Percentiles rank a stretch among this genome's conserved stretches.
phyloP scores from a whole-genome alignment of 495 filamentous ascomycete genomes.

The Lophiostoma macrostomum region DNA sequence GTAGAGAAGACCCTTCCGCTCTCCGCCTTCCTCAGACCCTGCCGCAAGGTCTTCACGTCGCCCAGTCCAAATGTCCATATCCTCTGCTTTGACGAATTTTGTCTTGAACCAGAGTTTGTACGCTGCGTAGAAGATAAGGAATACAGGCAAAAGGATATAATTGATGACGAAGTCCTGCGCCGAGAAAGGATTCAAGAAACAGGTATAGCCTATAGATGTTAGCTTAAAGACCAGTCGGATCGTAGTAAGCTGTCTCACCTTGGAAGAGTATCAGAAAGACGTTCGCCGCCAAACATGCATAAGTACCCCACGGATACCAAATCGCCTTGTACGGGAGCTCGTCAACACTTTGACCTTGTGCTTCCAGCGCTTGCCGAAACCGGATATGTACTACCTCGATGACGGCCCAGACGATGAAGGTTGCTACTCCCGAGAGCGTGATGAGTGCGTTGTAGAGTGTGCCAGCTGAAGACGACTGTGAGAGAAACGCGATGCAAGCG shows the following conservation, averaged over 20 bases:
- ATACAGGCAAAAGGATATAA: slow-evolving; percentile 66
- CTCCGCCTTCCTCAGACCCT: slow-evolving; percentile 30
- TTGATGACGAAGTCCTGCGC: slow-evolving; percentile 61
- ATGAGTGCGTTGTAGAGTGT: slow-evolving; percentile 51
- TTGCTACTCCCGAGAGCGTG: slow-evolving; percentile 54
- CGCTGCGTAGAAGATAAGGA: slow-evolving; percentile 54
- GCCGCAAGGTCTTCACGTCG: slow-evolving; percentile 49
- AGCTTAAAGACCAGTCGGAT: slow-evolving; percentile 26
- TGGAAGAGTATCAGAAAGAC: slow-evolving; percentile 65
- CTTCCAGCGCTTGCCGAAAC: slow-evolving; percentile 56
- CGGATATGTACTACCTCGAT: slow-evolving; percentile 67
- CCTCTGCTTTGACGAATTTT: slow-evolving; percentile 47
- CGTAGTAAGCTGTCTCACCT: slow-evolving; percentile 47
- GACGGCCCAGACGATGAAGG: slow-evolving; percentile 65
- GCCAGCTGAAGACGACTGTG: slow-evolving; percentile 56
- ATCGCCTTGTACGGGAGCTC: slow-evolving; percentile 58
- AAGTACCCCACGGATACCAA: slow-evolving; percentile 62
- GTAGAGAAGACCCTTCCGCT: not conserved
- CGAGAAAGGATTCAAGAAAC: slow-evolving; percentile 55
- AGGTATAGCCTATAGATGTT: slow-evolving; percentile 42
- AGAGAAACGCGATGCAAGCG: slow-evolving; percentile 66
- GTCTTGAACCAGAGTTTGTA: slow-evolving; percentile 63
- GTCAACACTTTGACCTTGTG: slow-evolving; percentile 47
- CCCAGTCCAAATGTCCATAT: slow-evolving; percentile 61
- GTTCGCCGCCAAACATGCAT: slow-evolving; percentile 57